phyloP scores from a whole-genome alignment of 768 basidiomycete species.

The Suillus cothurnatus region DNA sequence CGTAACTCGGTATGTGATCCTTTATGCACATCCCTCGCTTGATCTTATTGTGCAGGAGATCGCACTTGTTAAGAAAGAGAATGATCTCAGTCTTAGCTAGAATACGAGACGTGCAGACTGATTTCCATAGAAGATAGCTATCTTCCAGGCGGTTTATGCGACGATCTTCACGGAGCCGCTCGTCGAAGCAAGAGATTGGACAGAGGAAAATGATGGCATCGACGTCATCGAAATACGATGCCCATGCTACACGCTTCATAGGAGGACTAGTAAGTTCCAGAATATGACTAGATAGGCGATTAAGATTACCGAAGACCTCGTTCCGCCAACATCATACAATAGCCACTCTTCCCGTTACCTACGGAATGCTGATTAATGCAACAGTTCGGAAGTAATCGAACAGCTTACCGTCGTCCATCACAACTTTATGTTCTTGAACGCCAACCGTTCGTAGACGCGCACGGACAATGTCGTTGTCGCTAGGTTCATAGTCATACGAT shows the following conservation, averaged over 20 bases:
- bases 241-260: slow-evolving; percentile 70
- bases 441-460: slow-evolving; percentile 79
- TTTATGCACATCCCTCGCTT: slow-evolving; percentile 64
- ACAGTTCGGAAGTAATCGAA: not conserved
- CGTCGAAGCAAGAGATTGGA: slow-evolving; percentile 80
- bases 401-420: slow-evolving; percentile 61
- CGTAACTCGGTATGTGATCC: slow-evolving; percentile 73
- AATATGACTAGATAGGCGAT: slow-evolving; percentile 6
- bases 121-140: slow-evolving; percentile 73
- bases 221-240: slow-evolving; percentile 80
- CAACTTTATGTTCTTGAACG: slow-evolving; percentile 73
- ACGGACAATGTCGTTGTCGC: slow-evolving; percentile 75
- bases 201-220: slow-evolving; percentile 82
- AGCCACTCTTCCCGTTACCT: slow-evolving; percentile 76
- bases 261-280: slow-evolving; percentile 11
- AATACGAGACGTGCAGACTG: slow-evolving; percentile 69
- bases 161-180: slow-evolving; percentile 70
- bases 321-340: slow-evolving; percentile 82
- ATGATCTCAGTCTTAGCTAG: slow-evolving; percentile 57
- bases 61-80: slow-evolving; percentile 68
- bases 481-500: slow-evolving; percentile 62
- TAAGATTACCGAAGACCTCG: slow-evolving; percentile 58
- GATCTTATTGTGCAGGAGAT: slow-evolving; percentile 73
- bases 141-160: slow-evolving; percentile 76
- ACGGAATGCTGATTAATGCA: not conserved